phyloP scores from a whole-genome alignment of 164 flowering plant genomes.

The Amborella trichopoda region DNA sequence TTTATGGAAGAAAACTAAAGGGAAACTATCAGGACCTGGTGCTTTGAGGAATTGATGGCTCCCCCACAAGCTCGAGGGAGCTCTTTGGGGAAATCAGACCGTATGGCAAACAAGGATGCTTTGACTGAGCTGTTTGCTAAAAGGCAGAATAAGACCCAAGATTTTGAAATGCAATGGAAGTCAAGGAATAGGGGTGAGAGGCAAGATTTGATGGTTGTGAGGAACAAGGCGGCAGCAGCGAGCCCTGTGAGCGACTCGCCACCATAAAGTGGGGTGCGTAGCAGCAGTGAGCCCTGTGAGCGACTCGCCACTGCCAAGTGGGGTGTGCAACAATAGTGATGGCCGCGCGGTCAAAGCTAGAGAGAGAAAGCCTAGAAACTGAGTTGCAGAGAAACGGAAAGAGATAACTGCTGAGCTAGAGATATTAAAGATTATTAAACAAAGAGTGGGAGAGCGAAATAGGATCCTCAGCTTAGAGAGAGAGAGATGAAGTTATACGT shows the following conservation, averaged over 20 bases:
- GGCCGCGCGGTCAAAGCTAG: constrained; percentile 67
- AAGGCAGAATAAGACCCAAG: no score
- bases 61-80: constrained; percentile 43
- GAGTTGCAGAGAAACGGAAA: no score
- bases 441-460: no score
- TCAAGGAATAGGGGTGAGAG: constrained; percentile 41
- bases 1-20: no score
- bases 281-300: not conserved
- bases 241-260: constrained; percentile 9
- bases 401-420: no score
- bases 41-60: constrained; percentile 48
- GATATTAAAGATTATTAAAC: no score
- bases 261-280: constrained; percentile 35
- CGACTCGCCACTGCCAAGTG: constrained; percentile 28
- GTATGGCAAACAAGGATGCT: constrained; percentile 70
- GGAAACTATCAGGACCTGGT: no score
- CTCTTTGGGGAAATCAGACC: constrained; percentile 55
- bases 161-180: constrained; percentile 33
- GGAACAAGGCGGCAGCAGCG: not conserved
- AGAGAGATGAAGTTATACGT: no score
- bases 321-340: constrained; percentile 32
- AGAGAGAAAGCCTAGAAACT: no score
- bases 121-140: constrained; percentile 80
- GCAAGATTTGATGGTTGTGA: constrained; percentile 24
- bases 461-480: no score